Evolutionary conservation across 2,329 filamentous ascomycete genomes (phyloP).

Genomic region (Fonsecaea nubica): DNA sequence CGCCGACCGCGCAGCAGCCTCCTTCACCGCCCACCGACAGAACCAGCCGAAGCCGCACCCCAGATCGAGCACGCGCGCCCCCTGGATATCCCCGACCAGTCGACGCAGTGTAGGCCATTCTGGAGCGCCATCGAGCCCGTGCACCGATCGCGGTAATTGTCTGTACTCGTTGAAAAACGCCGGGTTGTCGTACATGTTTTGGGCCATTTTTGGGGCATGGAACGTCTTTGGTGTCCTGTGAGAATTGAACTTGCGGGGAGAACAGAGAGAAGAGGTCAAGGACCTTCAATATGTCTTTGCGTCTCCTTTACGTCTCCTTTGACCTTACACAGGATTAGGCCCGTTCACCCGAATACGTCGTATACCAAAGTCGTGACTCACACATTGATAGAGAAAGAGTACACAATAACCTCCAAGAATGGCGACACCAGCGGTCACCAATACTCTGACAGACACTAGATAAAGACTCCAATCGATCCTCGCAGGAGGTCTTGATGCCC

Average conservation of each 20-base stretch:
- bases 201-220: conserved; percentile 34
- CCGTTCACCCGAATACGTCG: not conserved
- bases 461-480: not conserved
- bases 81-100: conserved; percentile 48
- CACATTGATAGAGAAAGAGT: too few relatives aligned
- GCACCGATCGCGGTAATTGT: conserved; percentile 50
- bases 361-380: not conserved
- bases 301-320: not conserved
- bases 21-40: conserved; percentile 57
- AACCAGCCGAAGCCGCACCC: conserved; percentile 67
- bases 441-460: not conserved
- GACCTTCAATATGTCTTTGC: too few relatives aligned
- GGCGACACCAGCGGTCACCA: not conserved
- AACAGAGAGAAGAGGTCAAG: too few relatives aligned
- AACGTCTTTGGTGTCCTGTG: too few relatives aligned
- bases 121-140: conserved; percentile 51
- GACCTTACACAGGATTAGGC: not conserved
- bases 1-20: conserved; percentile 52
- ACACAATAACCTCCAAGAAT: not conserved
- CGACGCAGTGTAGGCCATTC: conserved; percentile 55
- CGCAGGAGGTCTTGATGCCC: not conserved
- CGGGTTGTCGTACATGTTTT: conserved; percentile 53
- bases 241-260: too few relatives aligned
- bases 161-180: conserved; percentile 55
- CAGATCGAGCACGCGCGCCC: conserved; percentile 59